Percentiles rank a stretch among this genome's conserved stretches.
Conservation (phyloP, 2,329 filamentous ascomycete genomes). For the Apiospora aurea region DNA sequence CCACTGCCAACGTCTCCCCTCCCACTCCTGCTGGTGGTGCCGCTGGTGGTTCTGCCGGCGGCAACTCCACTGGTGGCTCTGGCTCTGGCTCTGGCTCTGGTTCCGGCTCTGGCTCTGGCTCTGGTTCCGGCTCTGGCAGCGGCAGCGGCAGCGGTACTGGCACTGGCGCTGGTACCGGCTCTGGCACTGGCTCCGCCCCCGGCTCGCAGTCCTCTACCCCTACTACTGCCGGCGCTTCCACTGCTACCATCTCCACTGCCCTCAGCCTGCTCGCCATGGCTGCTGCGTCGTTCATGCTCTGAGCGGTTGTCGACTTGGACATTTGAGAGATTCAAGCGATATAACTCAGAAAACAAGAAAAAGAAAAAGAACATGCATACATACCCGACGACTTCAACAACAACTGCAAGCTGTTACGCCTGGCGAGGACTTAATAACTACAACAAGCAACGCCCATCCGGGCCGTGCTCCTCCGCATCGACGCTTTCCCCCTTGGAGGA, state of each 20-base stretch:
- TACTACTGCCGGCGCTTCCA: conserved; percentile 10
- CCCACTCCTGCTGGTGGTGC: conserved; percentile 29
- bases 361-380: not conserved
- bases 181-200: conserved; percentile 35
- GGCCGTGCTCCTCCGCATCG: not conserved
- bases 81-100: conserved; percentile 34
- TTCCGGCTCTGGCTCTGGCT: conserved; percentile 35
- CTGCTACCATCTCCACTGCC: conserved; percentile 12
- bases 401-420: conserved; percentile 14
- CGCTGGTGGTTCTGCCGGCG: conserved; percentile 28
- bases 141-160: conserved; percentile 24
- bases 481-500: not conserved
- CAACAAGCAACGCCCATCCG: not conserved
- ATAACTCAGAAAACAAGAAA: not conserved
- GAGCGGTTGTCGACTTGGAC: not conserved
- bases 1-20: conserved; percentile 41
- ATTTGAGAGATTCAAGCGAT: not conserved
- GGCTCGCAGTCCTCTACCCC: conserved; percentile 28
- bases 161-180: conserved; percentile 28
- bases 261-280: conserved; percentile 20
- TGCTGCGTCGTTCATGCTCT: conserved; percentile 10
- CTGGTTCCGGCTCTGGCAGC: conserved; percentile 30
- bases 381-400: not conserved
- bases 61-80: conserved; percentile 10
- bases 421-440: conserved; percentile 18